Evolutionary conservation across 2,329 filamentous ascomycete species (phyloP), one percentile per base, ranked within the genome.

Genomic region (Metarhizium humberi): DNA sequence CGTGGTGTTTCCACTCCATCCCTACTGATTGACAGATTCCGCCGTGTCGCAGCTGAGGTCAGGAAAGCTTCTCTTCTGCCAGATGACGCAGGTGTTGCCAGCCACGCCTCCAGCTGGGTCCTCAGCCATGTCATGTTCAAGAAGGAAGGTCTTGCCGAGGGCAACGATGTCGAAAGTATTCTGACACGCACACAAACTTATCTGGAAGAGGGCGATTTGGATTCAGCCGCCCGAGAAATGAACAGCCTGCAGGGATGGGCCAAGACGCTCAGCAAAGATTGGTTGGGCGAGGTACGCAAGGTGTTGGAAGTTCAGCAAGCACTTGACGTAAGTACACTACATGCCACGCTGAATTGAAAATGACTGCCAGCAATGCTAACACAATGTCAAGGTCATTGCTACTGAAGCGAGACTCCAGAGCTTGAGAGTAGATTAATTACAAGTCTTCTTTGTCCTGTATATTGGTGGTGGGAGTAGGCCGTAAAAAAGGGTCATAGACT

Each of bases 91-190:
- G 94, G 94, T 62, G 88, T 99, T 30, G 92, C 94, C 20, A 94
- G 88, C 65, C 94, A 99, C 70, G 91, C 92, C 3, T 92, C 91
- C 47, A 94, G 88, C 70, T 87, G 90, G 70, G 79, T 95, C 50
- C 78, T 99, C 64, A 95, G 90, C 78, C 95, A 96, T 75, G 80
- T 97, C 53, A 84, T 97, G 75, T 97, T 99, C 82, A 91, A 90
- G 78, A 97, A 97, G 81, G 85, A 88, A 66, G 89, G 88, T 10
- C 78, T 94, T 50, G 87, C 90, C 0, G 84, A 84, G 29, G 91
- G 92, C 20, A 81, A 90, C 63, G 92, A 97, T 66, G 92, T 97
- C 25, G 94, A 99, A 78, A 95, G 91, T 66, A 86, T 97, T 57
- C 80, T 99, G 50, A 88, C 89, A 3, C 81, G 94, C 59, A 92